Base-by-base conservation (phyloP, 2,329 filamentous ascomycete genomes). In the Ceratocystis albifundus region DNA sequence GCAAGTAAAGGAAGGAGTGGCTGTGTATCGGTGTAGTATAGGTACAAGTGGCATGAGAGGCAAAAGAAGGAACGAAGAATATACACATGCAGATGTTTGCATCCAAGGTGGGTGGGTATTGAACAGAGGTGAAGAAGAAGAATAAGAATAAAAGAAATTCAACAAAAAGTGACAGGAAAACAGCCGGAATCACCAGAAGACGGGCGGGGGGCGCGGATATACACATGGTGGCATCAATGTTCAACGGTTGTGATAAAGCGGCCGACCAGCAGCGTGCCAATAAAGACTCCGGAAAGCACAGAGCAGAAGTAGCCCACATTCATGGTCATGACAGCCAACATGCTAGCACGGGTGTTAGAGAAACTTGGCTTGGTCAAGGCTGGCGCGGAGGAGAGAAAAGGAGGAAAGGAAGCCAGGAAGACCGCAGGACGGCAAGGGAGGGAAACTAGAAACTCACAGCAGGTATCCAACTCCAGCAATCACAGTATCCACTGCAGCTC, bases 251-350 rank as follows among this genome's bases (percentile, higher is more conserved):
- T 36, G 48, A 68, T 78, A 71, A 85, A 94, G 69, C 91, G 83
- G 36, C 91, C 90, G 68, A 94, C 82, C 0, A 84, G 82, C 55
- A 97, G 76, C 74, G 94, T 94, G 28, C 93, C 93, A n/a, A 95
- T 73, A 72, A 97, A 96, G 1, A 88, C 83, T 45, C 89, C 89
- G 0, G 80, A 86, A 5, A 94, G 80, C n/a, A 92, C 82, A 0
- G 88, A 91, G 65, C 90, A 76, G 74, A 93, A 93, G 74, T 94
- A 94, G 12, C 89, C 90, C 17, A 93, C 82, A 71, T 94, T 94
- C 78, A 90, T 84, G 0, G 89, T 92, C 90, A 94, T 96, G 73
- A 95, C 88, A 15, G 88, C 89, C 77, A 96, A 78, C 91, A 96
- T 96, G 68, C 91, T 96, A 41, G 64, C 4, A n/a, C 8, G 63